Evolutionary conservation across 2,329 filamentous ascomycete genomes (phyloP).

Genomic region (Beauveria sp.): DNA sequence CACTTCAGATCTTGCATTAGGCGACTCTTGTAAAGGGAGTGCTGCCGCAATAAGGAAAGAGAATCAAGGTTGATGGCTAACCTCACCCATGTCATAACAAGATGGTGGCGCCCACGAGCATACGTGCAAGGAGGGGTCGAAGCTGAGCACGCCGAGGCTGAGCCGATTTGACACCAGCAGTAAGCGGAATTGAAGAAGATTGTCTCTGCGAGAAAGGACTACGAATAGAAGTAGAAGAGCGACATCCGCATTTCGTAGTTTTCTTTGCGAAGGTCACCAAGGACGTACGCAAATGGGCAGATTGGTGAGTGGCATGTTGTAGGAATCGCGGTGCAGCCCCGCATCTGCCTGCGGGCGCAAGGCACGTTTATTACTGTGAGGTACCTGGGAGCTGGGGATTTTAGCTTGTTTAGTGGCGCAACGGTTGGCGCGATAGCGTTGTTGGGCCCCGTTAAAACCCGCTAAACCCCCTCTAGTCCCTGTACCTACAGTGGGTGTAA

Average conservation of each 20-base stretch:
- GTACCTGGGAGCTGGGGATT: background rate
- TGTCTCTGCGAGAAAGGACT: too few species aligned
- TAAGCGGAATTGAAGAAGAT: background rate
- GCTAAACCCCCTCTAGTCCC: background rate
- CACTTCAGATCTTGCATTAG: background rate
- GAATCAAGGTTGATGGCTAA: background rate
- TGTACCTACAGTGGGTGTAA: too few species aligned
- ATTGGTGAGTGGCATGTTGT: too few species aligned
- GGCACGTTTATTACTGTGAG: background rate
- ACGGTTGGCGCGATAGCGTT: background rate
- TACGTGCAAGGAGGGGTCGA: too few species aligned
- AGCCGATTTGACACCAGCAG: background rate
- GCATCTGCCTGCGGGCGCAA: background rate
- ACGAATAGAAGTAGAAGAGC: too few species aligned
- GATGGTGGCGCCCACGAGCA: background rate
- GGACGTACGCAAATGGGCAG: too few species aligned
- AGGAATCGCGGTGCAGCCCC: too few species aligned
- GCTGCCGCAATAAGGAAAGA: background rate
- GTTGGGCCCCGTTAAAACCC: background rate
- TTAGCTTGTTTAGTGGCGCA: conserved; percentile 4
- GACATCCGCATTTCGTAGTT: too few species aligned
- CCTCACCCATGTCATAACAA: background rate
- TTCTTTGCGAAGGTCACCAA: too few species aligned
- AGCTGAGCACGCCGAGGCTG: background rate
- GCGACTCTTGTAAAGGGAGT: background rate